Evolutionary conservation across 768 basidiomycete species (phyloP).

Genomic region (Paxillus rubicundulus): DNA sequence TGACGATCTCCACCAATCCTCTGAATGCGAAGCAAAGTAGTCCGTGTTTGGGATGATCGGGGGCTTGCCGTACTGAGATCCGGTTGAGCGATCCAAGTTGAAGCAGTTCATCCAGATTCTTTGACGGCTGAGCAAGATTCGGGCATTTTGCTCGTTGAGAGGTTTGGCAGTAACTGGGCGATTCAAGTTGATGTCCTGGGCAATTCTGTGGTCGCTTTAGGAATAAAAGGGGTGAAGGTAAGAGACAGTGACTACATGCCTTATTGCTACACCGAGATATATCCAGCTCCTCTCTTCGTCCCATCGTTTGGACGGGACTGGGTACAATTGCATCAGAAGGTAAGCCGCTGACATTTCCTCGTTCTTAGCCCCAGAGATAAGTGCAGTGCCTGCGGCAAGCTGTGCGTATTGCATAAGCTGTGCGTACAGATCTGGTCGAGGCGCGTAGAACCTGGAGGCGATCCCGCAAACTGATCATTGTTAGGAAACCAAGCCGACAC

Average conservation of each 20-base stretch:
- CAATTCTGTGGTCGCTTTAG: slow-evolving; percentile 53
- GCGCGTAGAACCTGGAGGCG: slow-evolving; percentile 75
- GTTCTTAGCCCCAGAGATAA: slow-evolving; percentile 73
- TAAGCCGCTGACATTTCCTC: slow-evolving; percentile 88
- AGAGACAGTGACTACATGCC: slow-evolving; percentile 42
- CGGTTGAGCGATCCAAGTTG: slow-evolving; percentile 86
- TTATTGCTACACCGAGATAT: slow-evolving; percentile 84
- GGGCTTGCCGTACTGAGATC: slow-evolving; percentile 85
- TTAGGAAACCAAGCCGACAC: slow-evolving; percentile 3
- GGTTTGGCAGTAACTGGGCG: slow-evolving; percentile 71
- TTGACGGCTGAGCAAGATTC: slow-evolving; percentile 87
- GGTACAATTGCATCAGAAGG: slow-evolving; percentile 73
- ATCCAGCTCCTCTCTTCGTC: slow-evolving; percentile 91
- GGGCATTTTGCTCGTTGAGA: slow-evolving; percentile 74
- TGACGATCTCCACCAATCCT: slow-evolving; percentile 69
- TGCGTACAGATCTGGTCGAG: slow-evolving; percentile 66
- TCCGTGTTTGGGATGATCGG: slow-evolving; percentile 76
- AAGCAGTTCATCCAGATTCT: slow-evolving; percentile 89
- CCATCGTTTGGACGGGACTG: slow-evolving; percentile 73
- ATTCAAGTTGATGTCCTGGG: slow-evolving; percentile 87
- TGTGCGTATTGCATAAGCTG: slow-evolving; percentile 75
- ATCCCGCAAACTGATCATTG: slow-evolving; percentile 69
- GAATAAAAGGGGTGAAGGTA: neutral
- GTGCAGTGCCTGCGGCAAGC: slow-evolving; percentile 70
- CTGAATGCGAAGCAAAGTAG: slow-evolving; percentile 71